These are phyloP conservation scores for Auriscalpium vulgare DNA, from an alignment of 768 basidiomycete species.

Conservation along the genomic window DNA sequence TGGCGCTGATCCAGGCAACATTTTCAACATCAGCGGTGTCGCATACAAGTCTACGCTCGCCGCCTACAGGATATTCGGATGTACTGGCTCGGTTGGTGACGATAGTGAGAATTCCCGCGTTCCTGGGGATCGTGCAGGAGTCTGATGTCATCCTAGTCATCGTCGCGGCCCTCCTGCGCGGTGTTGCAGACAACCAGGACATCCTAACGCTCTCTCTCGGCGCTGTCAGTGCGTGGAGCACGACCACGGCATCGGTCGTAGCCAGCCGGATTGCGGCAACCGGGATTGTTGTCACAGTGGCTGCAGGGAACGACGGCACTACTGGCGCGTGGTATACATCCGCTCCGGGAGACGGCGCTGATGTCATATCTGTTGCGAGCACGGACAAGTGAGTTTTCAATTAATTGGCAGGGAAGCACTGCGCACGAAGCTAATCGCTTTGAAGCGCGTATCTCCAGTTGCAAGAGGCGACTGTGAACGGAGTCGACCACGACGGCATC, in stretches of 20 bases:
- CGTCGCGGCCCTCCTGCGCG: constrained; percentile 44
- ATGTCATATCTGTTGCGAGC: constrained; percentile 49
- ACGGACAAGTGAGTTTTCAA: constrained; percentile 32
- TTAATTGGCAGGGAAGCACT: too few relatives aligned
- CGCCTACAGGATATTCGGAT: constrained; percentile 55
- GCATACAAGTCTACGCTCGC: constrained; percentile 52
- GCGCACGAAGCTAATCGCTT: too few relatives aligned
- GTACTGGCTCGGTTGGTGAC: constrained; percentile 40
- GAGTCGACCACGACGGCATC: constrained; percentile 40
- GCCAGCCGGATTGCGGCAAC: constrained; percentile 47
- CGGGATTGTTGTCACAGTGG: constrained; percentile 56
- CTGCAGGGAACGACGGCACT: constrained; percentile 47
- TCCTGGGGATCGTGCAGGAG: background rate
- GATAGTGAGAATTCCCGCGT: constrained; percentile 32
- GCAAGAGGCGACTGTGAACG: constrained; percentile 45
- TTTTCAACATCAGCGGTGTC: constrained; percentile 62
- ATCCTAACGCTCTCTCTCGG: constrained; percentile 64
- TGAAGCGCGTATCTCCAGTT: constrained; percentile 45
- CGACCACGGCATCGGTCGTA: constrained; percentile 43
- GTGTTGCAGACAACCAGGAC: constrained; percentile 45
- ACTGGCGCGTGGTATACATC: constrained; percentile 58
- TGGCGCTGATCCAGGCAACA: constrained; percentile 51
- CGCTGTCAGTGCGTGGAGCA: constrained; percentile 56
- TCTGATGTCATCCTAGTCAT: constrained; percentile 30
- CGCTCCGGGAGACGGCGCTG: constrained; percentile 41